Conservation (phyloP, 2,329 filamentous ascomycete genomes). For the Didymella arachidicola region DNA sequence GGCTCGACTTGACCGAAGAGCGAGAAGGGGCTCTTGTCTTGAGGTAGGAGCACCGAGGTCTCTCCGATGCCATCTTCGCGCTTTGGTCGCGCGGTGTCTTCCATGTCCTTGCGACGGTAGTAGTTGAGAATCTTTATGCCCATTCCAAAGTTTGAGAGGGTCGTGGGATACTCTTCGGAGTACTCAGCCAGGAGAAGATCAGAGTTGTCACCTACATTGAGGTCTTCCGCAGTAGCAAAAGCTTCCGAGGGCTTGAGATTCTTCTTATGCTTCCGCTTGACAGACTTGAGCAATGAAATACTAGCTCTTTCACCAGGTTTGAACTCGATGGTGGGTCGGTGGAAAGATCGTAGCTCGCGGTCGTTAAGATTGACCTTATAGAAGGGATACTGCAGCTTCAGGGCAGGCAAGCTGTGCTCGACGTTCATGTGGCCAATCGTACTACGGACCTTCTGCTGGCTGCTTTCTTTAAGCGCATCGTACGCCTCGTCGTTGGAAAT, state of each 20-base stretch:
- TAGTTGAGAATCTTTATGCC: slow-evolving; percentile 96
- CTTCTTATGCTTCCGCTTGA: slow-evolving; percentile 82
- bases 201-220: slow-evolving; percentile 89
- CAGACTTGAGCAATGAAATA: slow-evolving; percentile 71
- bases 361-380: slow-evolving; percentile 84
- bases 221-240: slow-evolving; percentile 79
- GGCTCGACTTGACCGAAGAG: slow-evolving; percentile 93
- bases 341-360: slow-evolving; percentile 80
- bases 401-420: slow-evolving; percentile 90
- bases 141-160: slow-evolving; percentile 97
- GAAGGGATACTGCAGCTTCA: slow-evolving; percentile 93
- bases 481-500: slow-evolving; percentile 97
- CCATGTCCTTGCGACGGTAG: slow-evolving; percentile 81
- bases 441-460: slow-evolving; percentile 93
- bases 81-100: slow-evolving; percentile 79
- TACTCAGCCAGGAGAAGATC: slow-evolving; percentile 91
- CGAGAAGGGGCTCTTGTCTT: slow-evolving; percentile 95
- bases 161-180: slow-evolving; percentile 89
- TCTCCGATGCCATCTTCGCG: slow-evolving; percentile 77
- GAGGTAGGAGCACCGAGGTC: slow-evolving; percentile 83
- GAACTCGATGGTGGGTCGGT: slow-evolving; percentile 80
- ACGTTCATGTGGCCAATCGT: slow-evolving; percentile 91
- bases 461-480: slow-evolving; percentile 93
- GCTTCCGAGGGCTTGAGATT: slow-evolving; percentile 79
- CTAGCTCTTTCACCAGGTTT: slow-evolving; percentile 72